Evolutionary conservation across 768 basidiomycete genomes (phyloP).

Genomic region (Atractiella rhizophila): DNA sequence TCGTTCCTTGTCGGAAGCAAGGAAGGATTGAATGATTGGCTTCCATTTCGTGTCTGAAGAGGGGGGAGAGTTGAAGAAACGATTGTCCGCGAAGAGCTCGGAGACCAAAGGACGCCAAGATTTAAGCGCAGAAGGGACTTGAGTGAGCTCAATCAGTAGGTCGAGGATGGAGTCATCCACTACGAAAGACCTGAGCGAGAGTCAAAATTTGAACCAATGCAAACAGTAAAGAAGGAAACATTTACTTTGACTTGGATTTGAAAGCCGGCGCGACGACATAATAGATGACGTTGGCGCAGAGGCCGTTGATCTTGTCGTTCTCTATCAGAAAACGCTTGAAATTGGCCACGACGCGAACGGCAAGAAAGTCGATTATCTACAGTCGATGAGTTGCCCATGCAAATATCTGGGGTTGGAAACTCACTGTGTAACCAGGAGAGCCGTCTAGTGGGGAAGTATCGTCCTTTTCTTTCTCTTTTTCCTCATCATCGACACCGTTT

Average conservation of each 20-base stretch:
- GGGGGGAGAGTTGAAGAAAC: conserved; percentile 54
- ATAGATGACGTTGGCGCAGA: conserved; percentile 59
- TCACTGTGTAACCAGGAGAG: too few species aligned
- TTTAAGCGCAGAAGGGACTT: conserved; percentile 46
- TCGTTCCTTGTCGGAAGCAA: conserved; percentile 64
- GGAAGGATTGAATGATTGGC: conserved; percentile 47
- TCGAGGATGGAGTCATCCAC: conserved; percentile 40
- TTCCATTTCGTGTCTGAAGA: conserved; percentile 41
- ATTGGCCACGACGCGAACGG: conserved; percentile 41
- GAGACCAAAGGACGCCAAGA: conserved; percentile 57
- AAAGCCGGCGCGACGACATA: conserved; percentile 58
- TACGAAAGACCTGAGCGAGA: conserved; percentile 39
- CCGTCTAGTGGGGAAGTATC: background rate
- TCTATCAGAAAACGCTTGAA: conserved; percentile 57
- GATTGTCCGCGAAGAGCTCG: conserved; percentile 60
- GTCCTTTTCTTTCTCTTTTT: background rate
- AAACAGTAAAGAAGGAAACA: background rate
- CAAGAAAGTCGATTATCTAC: conserved; percentile 49
- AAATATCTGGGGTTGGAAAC: too few species aligned
- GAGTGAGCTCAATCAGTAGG: conserved; percentile 49
- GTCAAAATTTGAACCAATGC: background rate
- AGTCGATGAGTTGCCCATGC: too few species aligned
- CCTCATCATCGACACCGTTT: background rate
- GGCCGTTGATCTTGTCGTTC: conserved; percentile 50
- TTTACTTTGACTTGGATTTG: conserved; percentile 48